Evolutionary conservation across 768 basidiomycete genomes (phyloP).

Genomic region (Podaxis sp.): DNA sequence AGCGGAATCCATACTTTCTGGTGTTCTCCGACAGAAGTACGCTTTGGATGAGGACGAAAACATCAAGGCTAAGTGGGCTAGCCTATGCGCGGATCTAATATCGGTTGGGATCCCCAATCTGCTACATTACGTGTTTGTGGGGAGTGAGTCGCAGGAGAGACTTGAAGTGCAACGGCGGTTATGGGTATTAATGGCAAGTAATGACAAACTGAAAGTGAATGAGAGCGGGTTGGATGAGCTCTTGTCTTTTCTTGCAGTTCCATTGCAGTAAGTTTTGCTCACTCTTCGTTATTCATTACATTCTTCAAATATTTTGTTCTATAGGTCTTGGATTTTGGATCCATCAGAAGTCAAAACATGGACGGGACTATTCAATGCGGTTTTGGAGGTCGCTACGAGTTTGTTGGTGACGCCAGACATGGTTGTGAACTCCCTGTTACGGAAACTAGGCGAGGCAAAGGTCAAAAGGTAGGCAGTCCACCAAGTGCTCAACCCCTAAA

Average conservation of each 20-base stretch:
- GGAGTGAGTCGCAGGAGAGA: conserved; percentile 21
- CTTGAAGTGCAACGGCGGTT: conserved; percentile 36
- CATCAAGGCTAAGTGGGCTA: conserved; percentile 41
- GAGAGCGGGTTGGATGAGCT: conserved; percentile 35
- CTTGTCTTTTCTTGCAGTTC: conserved; percentile 40
- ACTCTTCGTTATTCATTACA: neutral
- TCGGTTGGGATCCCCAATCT: conserved; percentile 35
- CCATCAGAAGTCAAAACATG: conserved; percentile 24
- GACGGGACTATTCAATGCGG: neutral
- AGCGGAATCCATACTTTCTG: conserved; percentile 42
- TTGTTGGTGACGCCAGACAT: neutral
- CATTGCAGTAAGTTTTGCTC: conserved; percentile 36
- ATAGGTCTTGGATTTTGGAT: conserved; percentile 36
- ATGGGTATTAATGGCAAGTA: conserved; percentile 42
- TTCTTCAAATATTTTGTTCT: neutral
- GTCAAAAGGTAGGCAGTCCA: neutral
- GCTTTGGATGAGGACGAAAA: conserved; percentile 28
- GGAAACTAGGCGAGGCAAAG: neutral
- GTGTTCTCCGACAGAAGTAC: conserved; percentile 40
- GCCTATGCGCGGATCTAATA: conserved; percentile 45
- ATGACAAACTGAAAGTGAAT: conserved; percentile 16
- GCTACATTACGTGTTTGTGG: conserved; percentile 27
- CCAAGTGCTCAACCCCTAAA: neutral
- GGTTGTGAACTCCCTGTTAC: neutral
- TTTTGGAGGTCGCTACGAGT: neutral